Base-by-base conservation (phyloP, 768 basidiomycete genomes). In the Kwoniella bestiolae region DNA sequence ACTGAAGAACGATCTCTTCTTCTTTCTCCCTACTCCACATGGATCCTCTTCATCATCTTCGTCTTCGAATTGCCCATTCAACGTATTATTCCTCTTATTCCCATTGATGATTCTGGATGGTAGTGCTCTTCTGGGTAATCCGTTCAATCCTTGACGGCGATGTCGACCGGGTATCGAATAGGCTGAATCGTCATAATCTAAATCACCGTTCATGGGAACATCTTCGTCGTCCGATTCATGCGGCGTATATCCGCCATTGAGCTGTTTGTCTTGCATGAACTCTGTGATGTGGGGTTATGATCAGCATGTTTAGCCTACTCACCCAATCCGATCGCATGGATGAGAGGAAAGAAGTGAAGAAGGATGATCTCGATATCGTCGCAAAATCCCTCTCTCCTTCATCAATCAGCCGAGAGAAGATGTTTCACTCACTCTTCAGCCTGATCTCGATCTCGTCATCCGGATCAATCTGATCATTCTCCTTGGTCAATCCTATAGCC, bases 401-500 rank as follows among this genome's bases (percentile, higher is more conserved):
- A 38, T 16, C 35, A 38, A 38, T n/a, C n/a, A n/a, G n/a, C n/a
- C n/a, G 35, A 38, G 35, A 38, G 18, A 7, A 38, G 35, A 2
- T 38, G 2, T 60, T 25, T 18, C 26, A 74, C 80, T 46, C 65
- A 83, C 83, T 80, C 46, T 74, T 68, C 47, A 84, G 74, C 35
- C 79, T 73, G 1, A 73, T 71, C 59, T 84, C 83, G 16, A 83
- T 76, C 57, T 79, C 81, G 59, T 82, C 82, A 41, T 81, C 80
- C 14, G 74, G 67, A 56, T 75, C 72, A 28, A 45, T 58, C 25
- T 65, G 14, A 18, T 79, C 81, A n/a, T 50, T 63, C 18, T 74
- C 61, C 44, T 73, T 72, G 4, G 69, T 86, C 5, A 95, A 70
- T 34, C 86, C 87, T 69, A 80, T 60, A 21, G 65, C 73, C 51